Evolutionary conservation across 2,329 filamentous ascomycete species (phyloP).

Genomic region (Parafenestella ontariensis): DNA sequence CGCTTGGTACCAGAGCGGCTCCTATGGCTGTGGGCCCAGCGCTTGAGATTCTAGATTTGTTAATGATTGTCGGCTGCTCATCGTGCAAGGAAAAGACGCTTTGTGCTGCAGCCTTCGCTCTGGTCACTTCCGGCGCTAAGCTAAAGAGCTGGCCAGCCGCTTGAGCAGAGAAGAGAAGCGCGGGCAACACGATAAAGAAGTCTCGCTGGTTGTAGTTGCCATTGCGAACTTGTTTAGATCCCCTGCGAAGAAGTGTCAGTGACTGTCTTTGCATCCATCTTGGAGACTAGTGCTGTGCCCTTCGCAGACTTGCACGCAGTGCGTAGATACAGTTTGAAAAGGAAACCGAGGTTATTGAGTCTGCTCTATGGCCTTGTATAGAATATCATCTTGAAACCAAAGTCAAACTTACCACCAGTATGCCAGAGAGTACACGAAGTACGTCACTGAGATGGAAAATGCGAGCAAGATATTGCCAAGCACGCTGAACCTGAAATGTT

Average conservation of each 20-base stretch:
- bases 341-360: too few species aligned
- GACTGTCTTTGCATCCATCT: not conserved
- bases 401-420: constrained; percentile 53
- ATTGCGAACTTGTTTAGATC: constrained; percentile 53
- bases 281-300: not conserved
- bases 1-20: constrained; percentile 15
- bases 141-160: constrained; percentile 56
- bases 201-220: constrained; percentile 51
- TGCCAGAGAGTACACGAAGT: constrained; percentile 57
- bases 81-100: constrained; percentile 54
- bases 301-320: too few species aligned
- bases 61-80: constrained; percentile 49
- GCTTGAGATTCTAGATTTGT: constrained; percentile 1
- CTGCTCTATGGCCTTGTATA: too few species aligned
- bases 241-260: constrained; percentile 21
- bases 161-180: constrained; percentile 56
- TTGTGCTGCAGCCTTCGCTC: constrained; percentile 54
- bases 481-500: constrained; percentile 50
- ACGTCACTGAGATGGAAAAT: constrained; percentile 54
- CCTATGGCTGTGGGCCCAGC: constrained; percentile 2
- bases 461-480: constrained; percentile 53
- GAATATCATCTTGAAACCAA: not conserved
- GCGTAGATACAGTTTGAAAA: too few species aligned
- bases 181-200: constrained; percentile 57
- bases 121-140: constrained; percentile 54